These are phyloP conservation scores for Lobosporangium transversale DNA, from an alignment of 192 early-diverging fungal species.

Conservation along the genomic window DNA sequence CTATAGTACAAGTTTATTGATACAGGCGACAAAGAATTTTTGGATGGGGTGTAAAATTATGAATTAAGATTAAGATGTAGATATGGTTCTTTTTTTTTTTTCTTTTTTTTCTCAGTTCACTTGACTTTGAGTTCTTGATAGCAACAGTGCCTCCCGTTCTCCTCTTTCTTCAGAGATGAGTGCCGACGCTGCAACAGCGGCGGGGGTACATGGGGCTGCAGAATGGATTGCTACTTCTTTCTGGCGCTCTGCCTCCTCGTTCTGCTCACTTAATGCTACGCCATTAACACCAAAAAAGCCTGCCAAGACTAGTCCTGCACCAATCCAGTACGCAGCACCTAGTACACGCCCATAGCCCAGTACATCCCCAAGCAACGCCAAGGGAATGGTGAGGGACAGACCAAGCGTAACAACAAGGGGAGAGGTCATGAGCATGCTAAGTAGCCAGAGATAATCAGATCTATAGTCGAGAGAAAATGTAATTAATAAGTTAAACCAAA, in stretches of 20 bases:
- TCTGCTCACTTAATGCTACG: conserved; percentile 45
- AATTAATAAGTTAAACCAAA: neutral
- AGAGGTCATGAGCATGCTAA: conserved; percentile 83
- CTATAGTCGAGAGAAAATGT: conserved; percentile 31
- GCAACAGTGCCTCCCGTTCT: neutral
- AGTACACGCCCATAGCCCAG: conserved; percentile 68
- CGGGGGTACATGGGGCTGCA: conserved; percentile 25
- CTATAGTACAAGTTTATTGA: no score
- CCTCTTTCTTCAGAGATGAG: conserved; percentile 20
- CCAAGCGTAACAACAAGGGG: conserved; percentile 84
- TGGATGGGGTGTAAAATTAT: no score
- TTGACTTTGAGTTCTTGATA: no score
- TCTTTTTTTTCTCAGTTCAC: no score
- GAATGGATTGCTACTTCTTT: conserved; percentile 39
- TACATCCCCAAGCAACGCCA: conserved; percentile 68
- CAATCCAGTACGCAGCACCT: conserved; percentile 66
- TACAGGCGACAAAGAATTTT: no score
- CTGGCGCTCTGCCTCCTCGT: conserved; percentile 35
- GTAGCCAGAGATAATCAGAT: conserved; percentile 83
- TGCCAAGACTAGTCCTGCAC: conserved; percentile 69
- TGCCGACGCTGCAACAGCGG: conserved; percentile 30
- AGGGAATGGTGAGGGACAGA: conserved; percentile 71
- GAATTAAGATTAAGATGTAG: no score
- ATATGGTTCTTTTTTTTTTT: no score
- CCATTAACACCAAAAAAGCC: conserved; percentile 77